Base-by-base conservation (phyloP, 192 early-diverging fungal species). In the Umbelopsis sp. region DNA sequence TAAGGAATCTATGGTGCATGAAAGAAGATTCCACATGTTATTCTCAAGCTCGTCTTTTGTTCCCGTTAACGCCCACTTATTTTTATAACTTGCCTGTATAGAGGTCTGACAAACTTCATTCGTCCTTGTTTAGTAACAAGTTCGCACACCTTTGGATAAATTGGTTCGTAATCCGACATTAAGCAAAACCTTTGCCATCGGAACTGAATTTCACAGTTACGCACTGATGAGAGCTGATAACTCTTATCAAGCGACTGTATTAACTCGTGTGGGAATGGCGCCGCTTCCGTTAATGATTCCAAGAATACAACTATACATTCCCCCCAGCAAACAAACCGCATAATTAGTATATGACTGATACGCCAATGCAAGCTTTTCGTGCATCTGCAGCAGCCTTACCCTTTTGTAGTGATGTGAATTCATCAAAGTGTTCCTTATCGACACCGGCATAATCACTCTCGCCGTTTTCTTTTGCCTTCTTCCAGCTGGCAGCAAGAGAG, bases 101-200 rank as follows among this genome's bases (percentile, higher is more conserved):
- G 82, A 41, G 95, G 93, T 8, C 94, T 79, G 2, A 92, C 90
- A 74, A 87, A 96, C 81, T 97, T 97, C 97, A 98, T 97, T 50
- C 97, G 84, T 1, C 97, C 97, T 74, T 95, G 92, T 58, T 87
- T 81, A 22, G 87, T 89, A 13, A 97, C 73, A 76, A 99, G 95
- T 13, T 79, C 83, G 10, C 89, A 85, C 0, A 96, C 93, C 1
- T 84, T 71, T 48, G 86, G 86, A 68, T 89, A 91, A 37, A 95
- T 88, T 30, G 80, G 80, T 78, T 92, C 89, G 74, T 96, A 92
- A 67, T 85, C 82, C 30, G 92, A 85, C 73, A 85, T 82, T 22
- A 99, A 83, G 69, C 90, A 90, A 23, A 98, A 66, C 75, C 82
- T 75, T 68, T 92, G 90, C 96, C 96, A 99, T 64, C 92, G 82